Percentiles rank a stretch among this genome's conserved stretches.
These are phyloP conservation scores for Lentinula aciculospora DNA, from an alignment of 768 basidiomycete species.

Conservation along the genomic window DNA sequence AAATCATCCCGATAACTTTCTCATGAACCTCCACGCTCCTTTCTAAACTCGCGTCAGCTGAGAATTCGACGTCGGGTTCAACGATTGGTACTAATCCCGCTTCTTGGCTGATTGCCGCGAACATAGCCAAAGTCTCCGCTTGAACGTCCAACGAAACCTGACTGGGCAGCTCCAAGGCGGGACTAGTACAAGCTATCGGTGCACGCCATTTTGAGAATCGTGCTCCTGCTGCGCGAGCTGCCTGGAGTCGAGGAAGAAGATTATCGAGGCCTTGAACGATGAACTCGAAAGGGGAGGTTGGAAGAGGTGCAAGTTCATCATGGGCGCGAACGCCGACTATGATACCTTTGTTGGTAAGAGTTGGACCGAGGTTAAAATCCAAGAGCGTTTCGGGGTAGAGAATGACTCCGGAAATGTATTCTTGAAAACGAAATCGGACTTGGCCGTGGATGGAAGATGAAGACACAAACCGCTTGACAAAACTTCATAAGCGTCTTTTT, in stretches of 20 bases:
- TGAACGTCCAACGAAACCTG: slow-evolving; percentile 36
- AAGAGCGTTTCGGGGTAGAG: slow-evolving; percentile 43
- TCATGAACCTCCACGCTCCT: slow-evolving; percentile 42
- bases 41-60: slow-evolving; percentile 37
- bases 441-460: background rate
- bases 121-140: slow-evolving; percentile 42
- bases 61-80: slow-evolving; percentile 48
- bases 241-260: slow-evolving; percentile 34
- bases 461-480: slow-evolving; percentile 29
- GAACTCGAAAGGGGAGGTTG: slow-evolving; percentile 37
- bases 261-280: slow-evolving; percentile 46
- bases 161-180: slow-evolving; percentile 28
- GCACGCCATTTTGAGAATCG: slow-evolving; percentile 49
- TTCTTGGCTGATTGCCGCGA: slow-evolving; percentile 45
- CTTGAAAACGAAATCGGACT: slow-evolving; percentile 15
- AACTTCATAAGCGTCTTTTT: slow-evolving; percentile 36
- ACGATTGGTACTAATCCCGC: slow-evolving; percentile 48
- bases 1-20: slow-evolving; percentile 39
- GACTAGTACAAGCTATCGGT: slow-evolving; percentile 39
- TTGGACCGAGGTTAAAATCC: slow-evolving; percentile 41
- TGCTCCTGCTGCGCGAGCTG: slow-evolving; percentile 37
- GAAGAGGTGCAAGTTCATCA: slow-evolving; percentile 40
- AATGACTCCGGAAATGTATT: slow-evolving; percentile 48
- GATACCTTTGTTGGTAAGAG: slow-evolving; percentile 38
- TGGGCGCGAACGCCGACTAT: slow-evolving; percentile 48